Evolutionary conservation across 352 stramenopile species (phyloP), one percentile per base, ranked within the genome.

Genomic region (Pythium pyrilobum): DNA sequence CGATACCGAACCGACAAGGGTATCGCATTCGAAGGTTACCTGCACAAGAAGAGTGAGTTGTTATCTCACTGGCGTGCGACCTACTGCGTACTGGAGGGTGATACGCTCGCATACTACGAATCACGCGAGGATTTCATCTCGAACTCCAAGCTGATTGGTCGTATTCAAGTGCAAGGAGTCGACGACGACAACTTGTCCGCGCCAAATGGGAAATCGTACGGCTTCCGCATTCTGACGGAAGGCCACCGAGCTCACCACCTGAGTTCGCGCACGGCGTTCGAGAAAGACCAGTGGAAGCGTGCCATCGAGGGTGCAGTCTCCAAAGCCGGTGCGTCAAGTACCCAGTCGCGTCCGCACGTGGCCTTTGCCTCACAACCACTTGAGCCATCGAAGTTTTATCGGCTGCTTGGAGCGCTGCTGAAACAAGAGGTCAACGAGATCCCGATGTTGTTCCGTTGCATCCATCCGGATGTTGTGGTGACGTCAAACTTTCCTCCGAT

Each of bases 401-500:
- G 71, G 3, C 67, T 92, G 1, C 61, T 92, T 28, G 76, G 77
- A 9, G 67, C 70, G 12, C 52, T 92, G 15, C 45, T 92, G 21
- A 72, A 67, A 2, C 74, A 91, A 69, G 80, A 91, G 48, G 64
- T 91, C 34, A 72, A 67, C 18, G 77, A 92, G 8, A 87, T 92
- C 33, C 76, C 80, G 5, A 40, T 92, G 18, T 55, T 92, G 0
- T 91, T 89, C 44, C 80, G 80, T 15, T 91, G 72, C 44, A 82
- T 92, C 24, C 82, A 92, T 55, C 82, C 82, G 5, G 77, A 87
- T 36, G 58, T 92, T 16, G 65, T 92, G 4, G 56, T 92, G 29
- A 92, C 82, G 13, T 89, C 76, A 5, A 92, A 92, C 33, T 89
- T 89, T 54, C 82, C 82, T n/a, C 82, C 82, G 6, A 89, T 89